Base-by-base conservation (phyloP, 805 yeast species). In the Zygosaccharomyces kombuchaensis region DNA sequence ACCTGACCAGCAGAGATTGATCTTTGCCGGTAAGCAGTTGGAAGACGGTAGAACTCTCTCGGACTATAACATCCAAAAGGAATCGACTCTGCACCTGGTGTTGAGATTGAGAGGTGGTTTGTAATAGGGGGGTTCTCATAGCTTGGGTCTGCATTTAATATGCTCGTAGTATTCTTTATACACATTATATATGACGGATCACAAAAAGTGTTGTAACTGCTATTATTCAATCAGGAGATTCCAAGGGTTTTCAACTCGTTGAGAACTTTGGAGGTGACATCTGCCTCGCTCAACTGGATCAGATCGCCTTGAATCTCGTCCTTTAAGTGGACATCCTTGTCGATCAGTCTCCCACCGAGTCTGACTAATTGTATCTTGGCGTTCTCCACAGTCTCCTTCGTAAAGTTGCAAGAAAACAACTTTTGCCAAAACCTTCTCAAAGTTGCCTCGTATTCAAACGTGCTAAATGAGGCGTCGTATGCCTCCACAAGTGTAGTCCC, bases 41-140 rank as follows among this genome's bases (percentile, higher is more conserved):
- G 96, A 88, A 75, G 96, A 88, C 62, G 96, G 96, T 59, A 84
- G 96, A 77, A 88, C 96, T 42, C 74, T 88, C 56, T 84, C 95
- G 43, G 96, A 88, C 72, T 88, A 87, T 84, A 88, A 87, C 82
- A 87, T 87, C 69, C 96, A 88, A 75, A 88, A 88, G 78, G 96
- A 88, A 74, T 87, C 96, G 48, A 81, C 95, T 40, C 70, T 84
- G 25, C 95, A 87, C 69, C 74, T 86, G 73, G 95, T 87, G 27
- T 68, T 82, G 51, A 80, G 88, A 78, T 71, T 82, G 60, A 79
- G 87, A 76, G 87, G 87, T 76, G 86, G 84, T 69, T 63, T 69
- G 70, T 41, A 54, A 53, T 46, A 47, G 53, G 21, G 21, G 21
- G 21, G 5, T 19, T 19, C 21, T 19, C 21, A 19, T 19, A 19